A percentile compares a stretch with the other conserved stretches of the same genome.
phyloP scores from a whole-genome alignment of 768 basidiomycete species.

The Gymnopilus dilepis region DNA sequence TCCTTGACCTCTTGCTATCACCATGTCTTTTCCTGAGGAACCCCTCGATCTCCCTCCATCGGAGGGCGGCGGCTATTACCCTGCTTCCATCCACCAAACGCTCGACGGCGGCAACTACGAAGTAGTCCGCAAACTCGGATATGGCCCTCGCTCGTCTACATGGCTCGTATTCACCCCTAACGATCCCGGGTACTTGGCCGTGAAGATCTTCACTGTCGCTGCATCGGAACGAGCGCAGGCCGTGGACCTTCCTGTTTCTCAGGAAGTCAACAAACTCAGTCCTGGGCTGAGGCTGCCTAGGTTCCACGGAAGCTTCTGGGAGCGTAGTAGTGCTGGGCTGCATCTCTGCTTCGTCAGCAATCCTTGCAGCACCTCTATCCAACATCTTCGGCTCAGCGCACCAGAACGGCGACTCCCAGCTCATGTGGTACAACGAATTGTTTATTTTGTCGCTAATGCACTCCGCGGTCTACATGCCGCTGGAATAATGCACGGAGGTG shows the following conservation, averaged over 20 bases:
- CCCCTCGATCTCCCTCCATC: slow-evolving; percentile 19
- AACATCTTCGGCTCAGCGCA: slow-evolving; percentile 5
- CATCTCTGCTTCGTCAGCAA: slow-evolving; percentile 20
- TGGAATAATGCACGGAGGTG: slow-evolving; percentile 25
- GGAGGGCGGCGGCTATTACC: slow-evolving; percentile 24
- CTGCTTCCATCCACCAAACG: slow-evolving; percentile 21
- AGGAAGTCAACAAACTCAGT: slow-evolving; percentile 1
- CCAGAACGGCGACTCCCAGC: slow-evolving; percentile 17
- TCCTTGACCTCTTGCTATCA: no score
- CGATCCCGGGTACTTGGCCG: slow-evolving; percentile 13
- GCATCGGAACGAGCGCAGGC: slow-evolving; percentile 15
- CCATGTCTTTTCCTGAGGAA: slow-evolving; percentile 2
- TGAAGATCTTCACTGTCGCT: slow-evolving; percentile 24
- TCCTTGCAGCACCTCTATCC: slow-evolving; percentile 14
- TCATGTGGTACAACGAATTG: slow-evolving; percentile 19
- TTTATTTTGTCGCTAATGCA: slow-evolving; percentile 1
- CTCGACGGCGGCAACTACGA: slow-evolving; percentile 18
- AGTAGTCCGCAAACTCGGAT: slow-evolving; percentile 26
- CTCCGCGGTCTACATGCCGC: slow-evolving; percentile 12
- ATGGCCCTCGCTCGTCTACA: slow-evolving; percentile 21
- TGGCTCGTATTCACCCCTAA: slow-evolving; percentile 20
- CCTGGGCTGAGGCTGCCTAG: neutral
- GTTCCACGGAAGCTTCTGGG: slow-evolving; percentile 21
- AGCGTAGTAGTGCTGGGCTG: slow-evolving; percentile 13
- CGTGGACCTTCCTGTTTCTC: slow-evolving; percentile 18